A percentile compares a stretch with the other conserved stretches of the same genome.
These are phyloP conservation scores for Fusarium proliferatum DNA, from an alignment of 2,329 filamentous ascomycete genomes.

Conservation along the genomic window DNA sequence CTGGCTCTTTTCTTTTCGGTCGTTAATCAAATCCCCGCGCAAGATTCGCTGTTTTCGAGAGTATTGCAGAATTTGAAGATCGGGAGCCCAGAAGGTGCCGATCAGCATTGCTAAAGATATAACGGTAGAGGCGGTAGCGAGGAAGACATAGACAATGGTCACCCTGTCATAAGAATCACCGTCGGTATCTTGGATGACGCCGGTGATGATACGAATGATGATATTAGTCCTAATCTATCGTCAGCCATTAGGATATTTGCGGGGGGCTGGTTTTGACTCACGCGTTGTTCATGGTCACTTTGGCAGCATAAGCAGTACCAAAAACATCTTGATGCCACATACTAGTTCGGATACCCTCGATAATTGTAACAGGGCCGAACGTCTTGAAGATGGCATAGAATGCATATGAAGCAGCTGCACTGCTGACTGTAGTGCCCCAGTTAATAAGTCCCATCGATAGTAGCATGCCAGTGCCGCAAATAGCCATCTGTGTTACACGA, in stretches of 20 bases:
- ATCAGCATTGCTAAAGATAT: background rate
- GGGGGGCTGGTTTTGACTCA: background rate
- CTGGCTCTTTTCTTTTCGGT: background rate
- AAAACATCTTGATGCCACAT: background rate
- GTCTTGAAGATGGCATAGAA: background rate
- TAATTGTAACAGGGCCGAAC: background rate
- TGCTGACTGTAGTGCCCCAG: background rate
- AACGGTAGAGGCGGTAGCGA: background rate
- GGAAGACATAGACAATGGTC: background rate
- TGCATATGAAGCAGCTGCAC: background rate
- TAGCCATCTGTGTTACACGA: background rate
- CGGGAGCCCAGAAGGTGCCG: background rate
- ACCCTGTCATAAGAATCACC: background rate
- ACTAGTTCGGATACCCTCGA: background rate
- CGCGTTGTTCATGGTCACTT: background rate
- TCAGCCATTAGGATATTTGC: too few relatives aligned
- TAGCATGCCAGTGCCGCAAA: background rate
- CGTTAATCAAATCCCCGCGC: background rate
- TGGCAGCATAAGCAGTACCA: background rate
- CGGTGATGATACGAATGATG: background rate
- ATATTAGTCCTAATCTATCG: fast-evolving
- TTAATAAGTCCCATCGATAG: background rate
- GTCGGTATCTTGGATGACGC: background rate
- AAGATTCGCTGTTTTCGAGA: background rate
- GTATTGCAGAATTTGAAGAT: background rate